phyloP scores from a whole-genome alignment of 768 basidiomycete species.

The Psilocybe cyanescens region DNA sequence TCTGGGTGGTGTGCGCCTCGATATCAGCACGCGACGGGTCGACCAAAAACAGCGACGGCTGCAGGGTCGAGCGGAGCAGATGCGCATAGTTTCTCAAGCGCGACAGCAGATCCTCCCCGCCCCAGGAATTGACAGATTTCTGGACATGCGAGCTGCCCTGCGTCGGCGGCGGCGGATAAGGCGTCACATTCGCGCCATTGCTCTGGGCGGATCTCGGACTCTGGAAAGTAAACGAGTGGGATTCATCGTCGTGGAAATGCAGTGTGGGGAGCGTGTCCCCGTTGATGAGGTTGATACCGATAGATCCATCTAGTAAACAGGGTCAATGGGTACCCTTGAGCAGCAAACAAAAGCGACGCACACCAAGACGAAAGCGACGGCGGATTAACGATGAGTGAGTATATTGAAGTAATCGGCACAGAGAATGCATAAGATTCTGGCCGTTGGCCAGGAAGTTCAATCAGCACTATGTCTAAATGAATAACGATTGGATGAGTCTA shows the following conservation, averaged over 20 bases:
- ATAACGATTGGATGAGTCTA: not conserved
- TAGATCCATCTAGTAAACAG: constrained; percentile 69
- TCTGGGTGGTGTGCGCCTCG: constrained; percentile 83
- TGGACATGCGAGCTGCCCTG: constrained; percentile 46
- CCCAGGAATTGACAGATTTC: constrained; percentile 66
- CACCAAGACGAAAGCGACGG: constrained; percentile 88
- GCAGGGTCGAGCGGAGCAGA: constrained; percentile 83
- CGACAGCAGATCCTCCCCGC: constrained; percentile 83
- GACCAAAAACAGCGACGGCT: constrained; percentile 85
- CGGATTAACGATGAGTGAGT: constrained; percentile 84
- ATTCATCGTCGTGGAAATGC: constrained; percentile 98
- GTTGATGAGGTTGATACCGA: constrained; percentile 87
- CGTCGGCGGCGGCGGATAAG: constrained; percentile 68
- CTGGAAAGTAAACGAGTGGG: constrained; percentile 71
- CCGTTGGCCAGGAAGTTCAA: constrained; percentile 80
- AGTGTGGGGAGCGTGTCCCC: constrained; percentile 87
- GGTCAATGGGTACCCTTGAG: constrained; percentile 11
- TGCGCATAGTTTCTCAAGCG: constrained; percentile 79
- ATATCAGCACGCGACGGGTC: constrained; percentile 94
- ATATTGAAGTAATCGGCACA: constrained; percentile 87
- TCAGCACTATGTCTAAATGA: constrained; percentile 74
- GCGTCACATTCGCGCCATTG: constrained; percentile 39
- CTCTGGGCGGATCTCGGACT: constrained; percentile 37
- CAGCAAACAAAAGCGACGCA: constrained; percentile 35
- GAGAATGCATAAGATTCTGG: constrained; percentile 96